These are phyloP conservation scores for Hortaea werneckii DNA, from an alignment of 2,329 filamentous ascomycete genomes.

Conservation along the genomic window DNA sequence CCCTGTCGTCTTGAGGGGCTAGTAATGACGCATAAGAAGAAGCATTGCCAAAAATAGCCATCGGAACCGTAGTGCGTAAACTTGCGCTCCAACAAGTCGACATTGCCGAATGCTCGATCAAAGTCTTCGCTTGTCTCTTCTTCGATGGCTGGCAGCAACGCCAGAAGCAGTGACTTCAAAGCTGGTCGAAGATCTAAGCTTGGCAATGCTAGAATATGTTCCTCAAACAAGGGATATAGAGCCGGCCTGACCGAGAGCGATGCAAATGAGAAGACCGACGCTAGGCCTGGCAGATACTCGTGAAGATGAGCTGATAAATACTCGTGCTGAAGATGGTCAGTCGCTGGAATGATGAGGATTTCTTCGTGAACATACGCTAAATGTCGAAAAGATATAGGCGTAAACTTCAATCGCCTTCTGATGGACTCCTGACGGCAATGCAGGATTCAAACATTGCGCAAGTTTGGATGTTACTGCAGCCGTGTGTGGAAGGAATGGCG, in stretches of 20 bases:
- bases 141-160: slow-evolving; percentile 82
- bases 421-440: slow-evolving; percentile 88
- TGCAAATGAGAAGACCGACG: slow-evolving; percentile 84
- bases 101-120: slow-evolving; percentile 67
- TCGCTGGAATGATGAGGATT: not conserved
- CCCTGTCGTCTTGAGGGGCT: slow-evolving; percentile 76
- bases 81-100: slow-evolving; percentile 66
- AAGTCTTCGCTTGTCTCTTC: slow-evolving; percentile 98
- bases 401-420: slow-evolving; percentile 97
- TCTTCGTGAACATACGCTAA: slow-evolving; percentile 48
- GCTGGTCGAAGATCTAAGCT: slow-evolving; percentile 67
- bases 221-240: slow-evolving; percentile 76
- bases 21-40: slow-evolving; percentile 88
- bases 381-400: slow-evolving; percentile 73
- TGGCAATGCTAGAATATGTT: slow-evolving; percentile 64
- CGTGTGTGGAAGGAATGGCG: slow-evolving; percentile 69
- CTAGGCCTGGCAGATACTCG: slow-evolving; percentile 81
- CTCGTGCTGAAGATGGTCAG: slow-evolving; percentile 10
- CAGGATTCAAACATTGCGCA: slow-evolving; percentile 88
- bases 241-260: slow-evolving; percentile 81
- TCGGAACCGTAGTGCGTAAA: slow-evolving; percentile 42
- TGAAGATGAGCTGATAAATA: slow-evolving; percentile 66
- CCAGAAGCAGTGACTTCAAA: slow-evolving; percentile 79
- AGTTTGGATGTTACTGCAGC: slow-evolving; percentile 76
- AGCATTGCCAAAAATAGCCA: slow-evolving; percentile 96